Conservation (phyloP, 192 early-diverging fungal genomes). For the Cladochytrium replicatum region DNA sequence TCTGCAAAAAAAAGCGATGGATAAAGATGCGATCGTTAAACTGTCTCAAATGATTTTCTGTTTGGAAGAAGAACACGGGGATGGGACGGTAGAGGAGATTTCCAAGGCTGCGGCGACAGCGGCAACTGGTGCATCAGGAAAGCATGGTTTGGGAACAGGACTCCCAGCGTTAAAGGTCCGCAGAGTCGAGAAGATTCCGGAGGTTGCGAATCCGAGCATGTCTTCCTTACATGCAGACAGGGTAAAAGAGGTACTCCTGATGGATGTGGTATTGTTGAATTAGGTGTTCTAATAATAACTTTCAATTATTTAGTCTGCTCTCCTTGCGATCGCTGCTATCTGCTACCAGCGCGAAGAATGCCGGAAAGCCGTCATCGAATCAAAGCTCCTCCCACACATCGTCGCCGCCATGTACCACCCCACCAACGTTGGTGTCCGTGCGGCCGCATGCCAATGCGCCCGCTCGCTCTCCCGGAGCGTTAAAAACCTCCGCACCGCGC, state of each 20-base stretch:
- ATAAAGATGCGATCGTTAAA: constrained; percentile 60
- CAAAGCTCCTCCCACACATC: constrained; percentile 63
- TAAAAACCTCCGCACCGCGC: constrained; percentile 60
- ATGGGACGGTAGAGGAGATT: constrained; percentile 8
- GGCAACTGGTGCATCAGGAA: constrained; percentile 3
- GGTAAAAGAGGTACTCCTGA: constrained; percentile 47
- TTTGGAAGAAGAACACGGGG: constrained; percentile 27
- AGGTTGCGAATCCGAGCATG: neutral
- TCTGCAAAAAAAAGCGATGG: constrained; percentile 65
- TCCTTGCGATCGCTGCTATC: constrained; percentile 61
- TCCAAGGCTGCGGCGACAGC: too few relatives aligned
- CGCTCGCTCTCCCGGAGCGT: constrained; percentile 68
- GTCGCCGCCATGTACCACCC: constrained; percentile 53
- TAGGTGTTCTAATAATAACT: neutral
- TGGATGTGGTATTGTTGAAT: neutral
- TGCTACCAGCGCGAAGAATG: constrained; percentile 61
- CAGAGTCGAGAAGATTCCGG: neutral
- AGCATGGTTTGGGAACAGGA: too few relatives aligned
- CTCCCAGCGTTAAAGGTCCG: too few relatives aligned
- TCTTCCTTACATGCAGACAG: constrained; percentile 39
- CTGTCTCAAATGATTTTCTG: constrained; percentile 46
- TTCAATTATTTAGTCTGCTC: constrained; percentile 53
- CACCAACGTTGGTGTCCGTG: constrained; percentile 43
- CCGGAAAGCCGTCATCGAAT: constrained; percentile 64
- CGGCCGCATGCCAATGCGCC: constrained; percentile 72